Base-by-base conservation (phyloP, 2,329 filamentous ascomycete species). In the Cladophialophora psammophila region DNA sequence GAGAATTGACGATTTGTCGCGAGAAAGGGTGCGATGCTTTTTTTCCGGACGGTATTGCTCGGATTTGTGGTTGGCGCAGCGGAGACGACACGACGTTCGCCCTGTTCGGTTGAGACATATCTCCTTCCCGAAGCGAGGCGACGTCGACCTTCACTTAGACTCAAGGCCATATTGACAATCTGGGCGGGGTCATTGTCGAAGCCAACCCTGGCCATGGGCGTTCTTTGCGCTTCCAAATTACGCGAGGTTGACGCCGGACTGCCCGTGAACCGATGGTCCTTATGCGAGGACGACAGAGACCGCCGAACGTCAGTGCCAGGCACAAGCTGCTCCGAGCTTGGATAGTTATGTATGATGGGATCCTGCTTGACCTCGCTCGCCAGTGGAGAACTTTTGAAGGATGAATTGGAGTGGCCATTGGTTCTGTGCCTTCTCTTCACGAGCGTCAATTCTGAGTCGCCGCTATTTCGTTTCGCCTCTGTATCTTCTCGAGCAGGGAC, bases 101-200 rank as follows among this genome's bases (percentile, higher is more conserved):
- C 67, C 69, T 65, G 72, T 31, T 67, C 68, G 10, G 35, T 58
- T 80, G 80, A 85, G 15, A 74, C 74, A 34, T 77, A 75, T 60
- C 79, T 78, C 69, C 81, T 62, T 85, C 80, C 48, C 80, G 82
- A 55, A 82, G 86, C 35, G 80, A 83, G 91, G 79, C 84, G 85
- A 75, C 88, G 87, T 71, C 88, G 87, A 74, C 90, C 92, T 78
- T 97, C 93, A 80, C 91, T 96, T 58, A 98, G 80, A 71, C 90
- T 95, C 72, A 98, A 80, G 1, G 94, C 94, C 86, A 98, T 91
- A 74, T 93, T 93, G 50, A 98, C 93, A 70, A 98, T 96, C 78
- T 97, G 92, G 3, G 90, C 88, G 7, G 94, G 91, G 74, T 97
- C 94, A 67, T 91, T 85, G 73, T 93, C 88, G 20, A 91, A 75